Conservation (phyloP, 2,329 filamentous ascomycete species). For the Fusarium avenaceum region DNA sequence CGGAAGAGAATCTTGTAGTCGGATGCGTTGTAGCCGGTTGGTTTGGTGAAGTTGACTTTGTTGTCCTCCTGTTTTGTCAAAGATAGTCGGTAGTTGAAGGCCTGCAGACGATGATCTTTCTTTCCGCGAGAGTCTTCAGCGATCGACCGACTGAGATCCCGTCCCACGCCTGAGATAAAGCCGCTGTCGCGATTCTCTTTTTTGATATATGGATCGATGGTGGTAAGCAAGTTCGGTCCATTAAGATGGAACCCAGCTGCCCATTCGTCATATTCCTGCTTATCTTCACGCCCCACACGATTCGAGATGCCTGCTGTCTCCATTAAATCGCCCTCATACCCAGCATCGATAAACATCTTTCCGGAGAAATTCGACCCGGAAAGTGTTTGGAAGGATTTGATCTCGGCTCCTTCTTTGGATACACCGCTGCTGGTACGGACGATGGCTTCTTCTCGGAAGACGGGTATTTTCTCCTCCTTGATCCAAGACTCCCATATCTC, state of each 20-base stretch:
- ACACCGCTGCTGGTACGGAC: constrained; percentile 17
- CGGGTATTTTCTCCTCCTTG: constrained; percentile 31
- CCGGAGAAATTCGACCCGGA: constrained; percentile 21
- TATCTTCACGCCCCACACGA: constrained; percentile 31
- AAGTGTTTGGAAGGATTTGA: constrained; percentile 28
- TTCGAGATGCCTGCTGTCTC: constrained; percentile 36
- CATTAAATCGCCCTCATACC: constrained; percentile 42
- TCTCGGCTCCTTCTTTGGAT: constrained; percentile 13
- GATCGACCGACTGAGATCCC: neutral
- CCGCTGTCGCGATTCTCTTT: constrained; percentile 21
- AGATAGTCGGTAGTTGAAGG: constrained; percentile 34
- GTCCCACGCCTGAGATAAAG: constrained; percentile 19
- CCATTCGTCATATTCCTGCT: constrained; percentile 28
- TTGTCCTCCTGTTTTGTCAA: constrained; percentile 22
- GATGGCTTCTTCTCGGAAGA: constrained; percentile 35
- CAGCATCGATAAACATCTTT: constrained; percentile 41
- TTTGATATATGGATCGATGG: constrained; percentile 19
- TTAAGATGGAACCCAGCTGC: constrained; percentile 33
- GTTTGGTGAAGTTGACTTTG: constrained; percentile 31
- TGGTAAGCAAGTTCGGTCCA: neutral
- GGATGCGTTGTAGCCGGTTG: constrained; percentile 25
- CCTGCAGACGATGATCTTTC: constrained; percentile 35
- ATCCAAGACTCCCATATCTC: constrained; percentile 36
- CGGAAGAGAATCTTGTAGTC: constrained; percentile 33
- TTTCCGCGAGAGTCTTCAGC: constrained; percentile 3